Evolutionary conservation across 2,329 filamentous ascomycete species (phyloP).

Genomic region (Lomentospora prolificans): DNA sequence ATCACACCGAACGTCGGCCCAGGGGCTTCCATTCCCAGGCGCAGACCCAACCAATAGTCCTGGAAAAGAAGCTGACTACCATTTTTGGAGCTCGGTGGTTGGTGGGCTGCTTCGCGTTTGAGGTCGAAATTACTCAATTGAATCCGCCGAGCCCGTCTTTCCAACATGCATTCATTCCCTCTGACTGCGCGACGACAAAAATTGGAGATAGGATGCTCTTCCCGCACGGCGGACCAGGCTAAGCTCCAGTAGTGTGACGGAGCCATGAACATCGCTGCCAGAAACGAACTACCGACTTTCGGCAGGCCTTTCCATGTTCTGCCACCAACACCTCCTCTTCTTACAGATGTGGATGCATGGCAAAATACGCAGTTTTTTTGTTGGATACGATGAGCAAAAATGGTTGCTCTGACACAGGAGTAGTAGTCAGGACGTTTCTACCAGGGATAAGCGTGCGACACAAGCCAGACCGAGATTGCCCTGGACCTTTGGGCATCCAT

Average conservation of each 20-base stretch:
- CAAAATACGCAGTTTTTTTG: neutral
- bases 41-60: neutral
- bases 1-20: slow-evolving; percentile 6
- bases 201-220: neutral
- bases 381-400: neutral
- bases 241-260: neutral
- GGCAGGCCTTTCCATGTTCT: neutral
- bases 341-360: neutral
- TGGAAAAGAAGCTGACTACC: neutral
- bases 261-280: neutral
- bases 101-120: slow-evolving; percentile 2
- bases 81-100: slow-evolving; percentile 4
- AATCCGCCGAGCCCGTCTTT: neutral
- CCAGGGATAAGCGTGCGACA: neutral
- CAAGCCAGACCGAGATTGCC: neutral
- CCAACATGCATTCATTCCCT: neutral
- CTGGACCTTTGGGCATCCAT: neutral
- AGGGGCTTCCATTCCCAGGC: neutral
- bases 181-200: too few species aligned
- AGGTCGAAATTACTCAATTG: slow-evolving; percentile 4
- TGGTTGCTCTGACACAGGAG: neutral
- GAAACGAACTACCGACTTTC: neutral
- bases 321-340: neutral
- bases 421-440: neutral
- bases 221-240: neutral